Conservation (phyloP, 1,284 basidiomycete species). For the Hemileia vastatrix region DNA sequence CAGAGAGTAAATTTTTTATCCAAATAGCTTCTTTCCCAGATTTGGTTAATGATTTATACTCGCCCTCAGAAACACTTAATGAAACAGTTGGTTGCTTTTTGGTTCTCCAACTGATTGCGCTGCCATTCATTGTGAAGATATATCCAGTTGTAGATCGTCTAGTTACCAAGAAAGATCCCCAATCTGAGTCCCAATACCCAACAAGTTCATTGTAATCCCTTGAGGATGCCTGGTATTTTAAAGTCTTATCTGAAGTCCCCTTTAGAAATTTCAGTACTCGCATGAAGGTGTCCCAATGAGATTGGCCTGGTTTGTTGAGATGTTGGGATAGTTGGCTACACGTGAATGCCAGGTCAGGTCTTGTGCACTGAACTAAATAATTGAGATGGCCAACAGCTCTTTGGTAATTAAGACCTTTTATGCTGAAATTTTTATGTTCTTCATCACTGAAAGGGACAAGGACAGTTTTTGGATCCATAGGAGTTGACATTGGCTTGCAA, state of each 20-base stretch:
- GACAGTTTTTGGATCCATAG: neutral
- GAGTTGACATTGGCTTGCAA: neutral
- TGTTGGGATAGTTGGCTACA: constrained; percentile 1
- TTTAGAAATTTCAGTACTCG: constrained; percentile 2
- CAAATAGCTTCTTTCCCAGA: neutral
- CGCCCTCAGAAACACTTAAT: neutral
- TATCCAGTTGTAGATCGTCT: neutral
- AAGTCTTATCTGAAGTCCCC: neutral
- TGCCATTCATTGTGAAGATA: neutral
- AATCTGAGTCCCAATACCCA: no score
- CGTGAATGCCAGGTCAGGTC: neutral
- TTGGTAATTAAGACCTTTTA: neutral
- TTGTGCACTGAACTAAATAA: neutral
- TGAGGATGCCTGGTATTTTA: no score
- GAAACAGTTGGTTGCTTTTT: neutral
- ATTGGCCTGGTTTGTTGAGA: neutral
- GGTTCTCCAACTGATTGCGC: neutral
- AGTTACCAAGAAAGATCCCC: neutral
- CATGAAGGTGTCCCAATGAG: constrained; percentile 2
- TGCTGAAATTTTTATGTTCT: neutral
- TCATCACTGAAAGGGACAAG: neutral
- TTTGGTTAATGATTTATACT: constrained; percentile 3
- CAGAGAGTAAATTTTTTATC: neutral
- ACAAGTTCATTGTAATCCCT: no score
- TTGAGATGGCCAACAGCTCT: neutral